Percentiles rank a stretch among this genome's conserved stretches.
Evolutionary conservation across 2,329 filamentous ascomycete species (phyloP).

Genomic region (Lecanicillium sp.): DNA sequence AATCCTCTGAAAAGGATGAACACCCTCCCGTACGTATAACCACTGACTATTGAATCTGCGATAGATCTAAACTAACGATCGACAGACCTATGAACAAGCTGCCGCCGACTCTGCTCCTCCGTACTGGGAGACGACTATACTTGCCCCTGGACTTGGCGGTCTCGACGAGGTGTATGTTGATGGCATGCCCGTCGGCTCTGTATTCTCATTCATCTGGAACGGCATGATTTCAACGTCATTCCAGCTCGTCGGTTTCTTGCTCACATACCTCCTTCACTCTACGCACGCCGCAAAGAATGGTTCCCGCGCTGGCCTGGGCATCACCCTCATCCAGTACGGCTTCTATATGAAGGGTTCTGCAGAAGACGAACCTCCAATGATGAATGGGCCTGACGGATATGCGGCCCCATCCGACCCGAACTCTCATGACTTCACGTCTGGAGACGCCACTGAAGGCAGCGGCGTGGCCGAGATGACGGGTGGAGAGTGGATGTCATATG

Average conservation of each 20-base stretch:
- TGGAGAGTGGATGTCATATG: constrained; percentile 84
- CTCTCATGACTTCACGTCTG: constrained; percentile 77
- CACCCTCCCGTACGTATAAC: constrained; percentile 71
- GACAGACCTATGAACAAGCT: constrained; percentile 92
- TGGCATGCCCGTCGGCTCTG: constrained; percentile 81
- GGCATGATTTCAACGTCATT: constrained; percentile 97
- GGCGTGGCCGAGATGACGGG: constrained; percentile 54
- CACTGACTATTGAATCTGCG: neutral
- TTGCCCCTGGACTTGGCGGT: constrained; percentile 84
- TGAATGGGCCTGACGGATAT: constrained; percentile 49
- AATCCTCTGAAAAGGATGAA: constrained; percentile 65
- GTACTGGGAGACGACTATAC: constrained; percentile 98
- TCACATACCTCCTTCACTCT: constrained; percentile 96
- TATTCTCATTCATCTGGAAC: constrained; percentile 87
- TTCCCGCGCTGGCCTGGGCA: constrained; percentile 85
- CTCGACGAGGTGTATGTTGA: constrained; percentile 95
- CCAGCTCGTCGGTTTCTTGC: constrained; percentile 91
- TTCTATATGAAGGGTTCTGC: constrained; percentile 79
- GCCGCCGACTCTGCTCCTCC: constrained; percentile 92
- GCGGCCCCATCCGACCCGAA: constrained; percentile 79
- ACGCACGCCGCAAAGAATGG: constrained; percentile 98
- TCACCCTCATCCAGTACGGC: constrained; percentile 92
- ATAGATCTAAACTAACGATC: neutral
- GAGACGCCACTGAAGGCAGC: constrained; percentile 47
- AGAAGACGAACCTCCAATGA: constrained; percentile 33